Evolutionary conservation across 305 asterid species (phyloP).

Genomic region (Coffea humblotiana): DNA sequence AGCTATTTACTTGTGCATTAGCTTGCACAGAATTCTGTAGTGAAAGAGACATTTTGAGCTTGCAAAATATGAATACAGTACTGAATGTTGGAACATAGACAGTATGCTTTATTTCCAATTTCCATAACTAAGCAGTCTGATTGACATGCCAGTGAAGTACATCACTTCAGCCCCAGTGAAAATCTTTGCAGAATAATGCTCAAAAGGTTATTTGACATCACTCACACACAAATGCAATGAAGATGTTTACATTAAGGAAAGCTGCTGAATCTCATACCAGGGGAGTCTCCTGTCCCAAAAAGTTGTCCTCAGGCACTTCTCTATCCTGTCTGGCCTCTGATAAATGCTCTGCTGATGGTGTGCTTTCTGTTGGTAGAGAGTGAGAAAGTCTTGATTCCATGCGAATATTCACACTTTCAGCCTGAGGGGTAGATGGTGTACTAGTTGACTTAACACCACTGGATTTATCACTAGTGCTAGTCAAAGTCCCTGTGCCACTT

Average conservation of each 20-base stretch:
- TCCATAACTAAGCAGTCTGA: neutral
- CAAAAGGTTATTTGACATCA: neutral
- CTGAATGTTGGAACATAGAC: neutral
- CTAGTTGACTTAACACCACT: slow-evolving; percentile 85
- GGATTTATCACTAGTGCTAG: slow-evolving; percentile 89
- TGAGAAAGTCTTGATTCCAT: slow-evolving; percentile 64
- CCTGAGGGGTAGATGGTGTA: slow-evolving; percentile 89
- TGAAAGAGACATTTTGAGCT: slow-evolving; percentile 1
- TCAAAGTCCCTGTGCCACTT: slow-evolving; percentile 65
- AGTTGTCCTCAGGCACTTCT: slow-evolving; percentile 58
- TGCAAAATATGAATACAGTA: neutral
- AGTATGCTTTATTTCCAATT: neutral
- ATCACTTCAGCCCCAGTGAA: neutral
- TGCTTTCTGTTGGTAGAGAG: slow-evolving; percentile 66
- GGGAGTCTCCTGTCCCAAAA: slow-evolving; percentile 61
- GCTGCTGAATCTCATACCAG: slow-evolving; percentile 48
- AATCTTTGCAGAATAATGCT: neutral
- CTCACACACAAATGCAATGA: neutral
- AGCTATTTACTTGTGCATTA: neutral
- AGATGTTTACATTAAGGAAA: neutral
- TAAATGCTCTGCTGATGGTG: slow-evolving; percentile 55
- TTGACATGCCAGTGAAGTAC: neutral
- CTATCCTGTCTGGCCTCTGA: slow-evolving; percentile 51
- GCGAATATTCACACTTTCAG: slow-evolving; percentile 56
- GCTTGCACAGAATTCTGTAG: neutral